Base-by-base conservation (phyloP, 176 grass and related monocot species). In the Calamus simplicifolius region DNA sequence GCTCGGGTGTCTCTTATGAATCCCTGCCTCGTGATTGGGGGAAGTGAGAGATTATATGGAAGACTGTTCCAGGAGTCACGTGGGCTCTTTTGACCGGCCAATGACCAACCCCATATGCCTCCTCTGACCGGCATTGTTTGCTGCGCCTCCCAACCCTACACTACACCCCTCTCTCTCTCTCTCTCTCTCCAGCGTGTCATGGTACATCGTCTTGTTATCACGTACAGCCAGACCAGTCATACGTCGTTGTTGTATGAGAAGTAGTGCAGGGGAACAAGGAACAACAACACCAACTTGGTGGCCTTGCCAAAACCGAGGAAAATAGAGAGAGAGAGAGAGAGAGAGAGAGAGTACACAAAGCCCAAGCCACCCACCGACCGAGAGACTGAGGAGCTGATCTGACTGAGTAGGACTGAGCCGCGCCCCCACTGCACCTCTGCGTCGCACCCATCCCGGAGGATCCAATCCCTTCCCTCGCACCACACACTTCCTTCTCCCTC, bases 61-160 rank as follows among this genome's bases (percentile, higher is more conserved):
- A 81, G 87, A 88, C 76, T 92, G 93, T 88, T 98, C 84, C 79
- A 27, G 17, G 58, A 57, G 75, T 97, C 92, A 97, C 92, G 81
- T 97, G 92, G 75, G 78, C 35, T 13, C 85, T 91, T 97, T 97
- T 97, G 92, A 97, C 92, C 85, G 75, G 31, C 72, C 69, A 64
- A 69, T 55, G 50, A 80, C 62, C 63, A 62, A 69, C 38, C 63
- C 60, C 59, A 53, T 54, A 6, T 26, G 56, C 27, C 66, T 30
- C 57, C 67, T 63, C 62, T 62, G 35, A 71, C 69, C 66, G 48
- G 57, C 58, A 38, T 69, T 68, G 67, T 78, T 61, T 64, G 51
- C 56, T 63, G 64, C 69, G 58, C 75, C 75, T 28, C 61, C 19
- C 50, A 7, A 43, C 35, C 7, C 35, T 43, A 10, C 3, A 3